A percentile compares a stretch with the other conserved stretches of the same genome.
Evolutionary conservation across 2,329 filamentous ascomycete species (phyloP).

Genomic region (Fusarium sororula): DNA sequence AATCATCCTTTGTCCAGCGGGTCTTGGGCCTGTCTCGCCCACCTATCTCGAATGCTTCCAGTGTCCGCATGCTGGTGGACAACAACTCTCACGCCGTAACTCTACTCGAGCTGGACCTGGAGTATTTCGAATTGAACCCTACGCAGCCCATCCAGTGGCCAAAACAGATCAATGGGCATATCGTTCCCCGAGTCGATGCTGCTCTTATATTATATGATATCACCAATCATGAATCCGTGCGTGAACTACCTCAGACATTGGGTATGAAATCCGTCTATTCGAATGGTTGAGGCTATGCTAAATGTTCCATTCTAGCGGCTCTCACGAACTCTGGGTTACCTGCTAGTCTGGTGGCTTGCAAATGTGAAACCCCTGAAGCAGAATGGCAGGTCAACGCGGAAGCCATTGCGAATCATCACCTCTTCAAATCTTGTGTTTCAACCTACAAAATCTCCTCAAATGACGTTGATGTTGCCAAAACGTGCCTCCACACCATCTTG

Average conservation of each 20-base stretch:
- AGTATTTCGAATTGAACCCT: constrained; percentile 69
- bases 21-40: constrained; percentile 64
- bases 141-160: constrained; percentile 70
- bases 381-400: constrained; percentile 76
- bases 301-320: constrained; percentile 64
- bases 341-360: constrained; percentile 84
- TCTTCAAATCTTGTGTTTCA: constrained; percentile 74
- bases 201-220: constrained; percentile 90
- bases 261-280: constrained; percentile 60
- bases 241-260: constrained; percentile 77
- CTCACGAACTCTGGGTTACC: constrained; percentile 78
- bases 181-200: constrained; percentile 81
- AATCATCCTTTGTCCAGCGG: constrained; percentile 73
- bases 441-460: constrained; percentile 78
- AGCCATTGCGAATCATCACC: constrained; percentile 67
- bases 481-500: constrained; percentile 80
- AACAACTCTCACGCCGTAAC: constrained; percentile 66
- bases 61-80: constrained; percentile 67
- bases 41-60: constrained; percentile 64
- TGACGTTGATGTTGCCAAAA: constrained; percentile 75
- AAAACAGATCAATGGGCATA: constrained; percentile 73
- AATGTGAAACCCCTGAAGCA: constrained; percentile 82
- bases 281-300: constrained; percentile 1
- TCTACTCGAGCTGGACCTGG: constrained; percentile 72
- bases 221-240: constrained; percentile 78